These are phyloP conservation scores for Pleurotus ostreatus DNA, from an alignment of 768 basidiomycete species.

Conservation along the genomic window DNA sequence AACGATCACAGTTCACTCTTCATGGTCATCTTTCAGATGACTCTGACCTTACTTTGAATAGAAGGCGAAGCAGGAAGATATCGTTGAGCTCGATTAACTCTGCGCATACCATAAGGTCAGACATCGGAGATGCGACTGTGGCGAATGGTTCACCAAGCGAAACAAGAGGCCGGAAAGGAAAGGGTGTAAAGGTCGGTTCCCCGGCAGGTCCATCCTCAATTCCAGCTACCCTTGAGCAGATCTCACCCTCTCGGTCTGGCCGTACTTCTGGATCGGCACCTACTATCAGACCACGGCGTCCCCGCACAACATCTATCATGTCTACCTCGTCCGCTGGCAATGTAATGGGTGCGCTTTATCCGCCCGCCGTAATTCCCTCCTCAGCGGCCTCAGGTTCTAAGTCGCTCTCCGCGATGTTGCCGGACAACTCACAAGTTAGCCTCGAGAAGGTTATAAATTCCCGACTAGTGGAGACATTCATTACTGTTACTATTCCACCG, in stretches of 20 bases:
- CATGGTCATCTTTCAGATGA: conserved; percentile 66
- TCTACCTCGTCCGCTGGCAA: conserved; percentile 30
- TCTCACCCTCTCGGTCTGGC: conserved; percentile 9
- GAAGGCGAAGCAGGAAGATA: conserved; percentile 55
- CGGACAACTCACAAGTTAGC: conserved; percentile 61
- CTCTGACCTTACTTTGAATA: conserved; percentile 55
- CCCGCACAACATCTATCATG: conserved; percentile 49
- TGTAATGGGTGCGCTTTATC: not conserved
- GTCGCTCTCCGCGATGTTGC: conserved; percentile 31
- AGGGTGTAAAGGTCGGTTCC: conserved; percentile 43
- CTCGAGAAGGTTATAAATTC: conserved; percentile 71
- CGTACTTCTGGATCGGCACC: conserved; percentile 19
- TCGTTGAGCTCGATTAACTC: conserved; percentile 57
- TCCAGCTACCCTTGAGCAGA: conserved; percentile 12
- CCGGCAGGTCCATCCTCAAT: conserved; percentile 12
- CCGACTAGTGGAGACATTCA: conserved; percentile 75
- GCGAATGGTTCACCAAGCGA: conserved; percentile 17
- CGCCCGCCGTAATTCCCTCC: conserved; percentile 6
- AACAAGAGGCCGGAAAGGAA: conserved; percentile 35
- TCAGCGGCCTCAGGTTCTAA: conserved; percentile 15
- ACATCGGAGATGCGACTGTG: conserved; percentile 29
- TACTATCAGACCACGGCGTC: conserved; percentile 33
- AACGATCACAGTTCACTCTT: conserved; percentile 54
- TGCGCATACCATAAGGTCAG: conserved; percentile 38
- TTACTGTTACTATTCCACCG: conserved; percentile 46